Conservation (phyloP, 495 filamentous ascomycete genomes). For the Thermochaetoides thermophila region DNA sequence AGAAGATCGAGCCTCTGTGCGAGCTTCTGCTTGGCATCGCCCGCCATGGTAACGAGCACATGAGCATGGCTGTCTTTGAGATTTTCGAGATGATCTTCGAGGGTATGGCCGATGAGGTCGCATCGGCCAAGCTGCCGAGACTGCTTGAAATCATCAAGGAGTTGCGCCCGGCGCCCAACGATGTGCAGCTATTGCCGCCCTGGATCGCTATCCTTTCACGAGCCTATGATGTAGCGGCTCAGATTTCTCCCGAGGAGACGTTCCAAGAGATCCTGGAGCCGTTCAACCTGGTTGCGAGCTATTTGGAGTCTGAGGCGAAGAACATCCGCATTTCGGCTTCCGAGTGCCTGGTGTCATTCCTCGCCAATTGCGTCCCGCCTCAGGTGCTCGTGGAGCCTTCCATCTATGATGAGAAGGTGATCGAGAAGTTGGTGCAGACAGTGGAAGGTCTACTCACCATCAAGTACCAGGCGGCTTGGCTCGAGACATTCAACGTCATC, state of each 20-base stretch:
- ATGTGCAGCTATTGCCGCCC: slow-evolving; percentile 81
- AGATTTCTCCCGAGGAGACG: slow-evolving; percentile 71
- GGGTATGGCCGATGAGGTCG: slow-evolving; percentile 72
- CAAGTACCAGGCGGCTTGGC: slow-evolving; percentile 88
- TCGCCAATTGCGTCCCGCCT: slow-evolving; percentile 72
- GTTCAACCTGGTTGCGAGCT: slow-evolving; percentile 59
- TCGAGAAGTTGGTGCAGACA: slow-evolving; percentile 56
- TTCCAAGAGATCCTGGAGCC: slow-evolving; percentile 75
- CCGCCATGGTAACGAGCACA: slow-evolving; percentile 75
- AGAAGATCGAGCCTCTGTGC: slow-evolving; percentile 82
- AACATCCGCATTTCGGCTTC: slow-evolving; percentile 89
- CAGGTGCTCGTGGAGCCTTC: slow-evolving; percentile 72
- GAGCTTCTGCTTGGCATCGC: slow-evolving; percentile 80
- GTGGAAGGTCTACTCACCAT: slow-evolving; percentile 63
- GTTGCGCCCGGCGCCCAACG: slow-evolving; percentile 74
- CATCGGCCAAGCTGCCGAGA: slow-evolving; percentile 75
- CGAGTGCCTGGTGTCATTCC: slow-evolving; percentile 84
- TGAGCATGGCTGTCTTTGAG: slow-evolving; percentile 90
- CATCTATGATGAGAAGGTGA: slow-evolving; percentile 69
- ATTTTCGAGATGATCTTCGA: slow-evolving; percentile 93
- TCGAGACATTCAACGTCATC: slow-evolving; percentile 83
- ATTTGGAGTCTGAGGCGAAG: slow-evolving; percentile 71
- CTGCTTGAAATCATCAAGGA: slow-evolving; percentile 77
- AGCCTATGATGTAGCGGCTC: slow-evolving; percentile 84
- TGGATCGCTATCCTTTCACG: slow-evolving; percentile 93